Conservation (phyloP, 2,329 filamentous ascomycete species). For the Colletotrichum sp. region DNA sequence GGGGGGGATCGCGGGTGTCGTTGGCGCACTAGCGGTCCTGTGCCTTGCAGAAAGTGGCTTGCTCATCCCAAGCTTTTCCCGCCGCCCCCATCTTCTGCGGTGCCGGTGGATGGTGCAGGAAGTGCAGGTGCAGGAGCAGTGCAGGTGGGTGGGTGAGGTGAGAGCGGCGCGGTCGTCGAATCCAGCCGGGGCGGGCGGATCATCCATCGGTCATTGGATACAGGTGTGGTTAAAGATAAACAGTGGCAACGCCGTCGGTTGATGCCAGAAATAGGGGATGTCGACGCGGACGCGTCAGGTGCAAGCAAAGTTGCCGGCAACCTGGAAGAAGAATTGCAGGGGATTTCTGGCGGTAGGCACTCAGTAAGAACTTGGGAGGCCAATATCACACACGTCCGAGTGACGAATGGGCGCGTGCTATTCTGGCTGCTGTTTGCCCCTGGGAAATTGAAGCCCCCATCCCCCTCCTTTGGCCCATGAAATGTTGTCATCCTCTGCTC, state of each 20-base stretch:
- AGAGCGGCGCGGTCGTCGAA: neutral
- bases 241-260: neutral
- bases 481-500: neutral
- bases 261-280: neutral
- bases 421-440: neutral
- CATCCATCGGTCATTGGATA: neutral
- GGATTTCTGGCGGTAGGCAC: neutral
- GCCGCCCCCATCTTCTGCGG: neutral
- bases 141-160: neutral
- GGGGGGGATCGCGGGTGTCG: neutral
- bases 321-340: neutral
- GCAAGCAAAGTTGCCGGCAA: neutral
- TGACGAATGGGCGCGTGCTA: neutral
- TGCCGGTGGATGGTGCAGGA: neutral
- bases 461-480: neutral
- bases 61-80: neutral
- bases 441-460: neutral
- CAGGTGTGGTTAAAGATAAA: neutral
- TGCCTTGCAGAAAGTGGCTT: conserved; percentile 7
- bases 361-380: neutral
- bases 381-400: neutral
- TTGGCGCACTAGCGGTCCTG: neutral
- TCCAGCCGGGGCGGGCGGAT: neutral
- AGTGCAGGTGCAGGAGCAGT: neutral
- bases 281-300: neutral